These are phyloP conservation scores for Tephrocybe sp. DNA, from an alignment of 768 basidiomycete species.

Conservation along the genomic window DNA sequence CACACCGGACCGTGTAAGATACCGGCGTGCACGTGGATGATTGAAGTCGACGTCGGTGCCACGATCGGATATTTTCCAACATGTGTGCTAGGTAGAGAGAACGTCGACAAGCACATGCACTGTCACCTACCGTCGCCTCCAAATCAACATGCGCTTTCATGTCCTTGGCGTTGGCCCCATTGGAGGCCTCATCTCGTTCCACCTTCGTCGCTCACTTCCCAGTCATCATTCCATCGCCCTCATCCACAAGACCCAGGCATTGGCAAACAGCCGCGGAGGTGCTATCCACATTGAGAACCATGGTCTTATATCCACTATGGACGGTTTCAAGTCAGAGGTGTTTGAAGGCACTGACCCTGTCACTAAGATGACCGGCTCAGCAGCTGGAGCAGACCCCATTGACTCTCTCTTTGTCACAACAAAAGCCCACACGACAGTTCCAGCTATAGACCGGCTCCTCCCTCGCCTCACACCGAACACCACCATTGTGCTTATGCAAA, in stretches of 20 bases:
- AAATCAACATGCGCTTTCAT: slow-evolving; percentile 69
- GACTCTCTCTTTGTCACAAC: slow-evolving; percentile 81
- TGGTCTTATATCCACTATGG: slow-evolving; percentile 42
- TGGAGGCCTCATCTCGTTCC: slow-evolving; percentile 78
- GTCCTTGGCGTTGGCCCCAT: slow-evolving; percentile 81
- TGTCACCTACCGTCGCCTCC: neutral
- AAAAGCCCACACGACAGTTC: slow-evolving; percentile 69
- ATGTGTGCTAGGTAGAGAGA: no score
- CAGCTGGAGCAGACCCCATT: slow-evolving; percentile 40
- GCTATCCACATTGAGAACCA: slow-evolving; percentile 48
- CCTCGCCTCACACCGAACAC: slow-evolving; percentile 64
- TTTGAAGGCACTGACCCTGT: slow-evolving; percentile 26
- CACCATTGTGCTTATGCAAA: slow-evolving; percentile 91
- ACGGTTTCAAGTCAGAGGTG: slow-evolving; percentile 52
- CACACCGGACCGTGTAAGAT: neutral
- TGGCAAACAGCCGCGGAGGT: slow-evolving; percentile 35
- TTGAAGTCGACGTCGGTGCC: no score
- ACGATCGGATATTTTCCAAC: slow-evolving; percentile 2
- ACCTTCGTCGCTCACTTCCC: slow-evolving; percentile 67
- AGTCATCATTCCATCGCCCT: slow-evolving; percentile 58
- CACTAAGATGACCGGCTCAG: slow-evolving; percentile 7
- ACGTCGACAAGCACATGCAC: neutral
- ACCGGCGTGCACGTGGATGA: no score
- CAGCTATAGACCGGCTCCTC: slow-evolving; percentile 56
- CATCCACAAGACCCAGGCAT: slow-evolving; percentile 57